phyloP scores from a whole-genome alignment of 2,329 filamentous ascomycete genomes.

The Paraphaeosphaeria sporulosa region DNA sequence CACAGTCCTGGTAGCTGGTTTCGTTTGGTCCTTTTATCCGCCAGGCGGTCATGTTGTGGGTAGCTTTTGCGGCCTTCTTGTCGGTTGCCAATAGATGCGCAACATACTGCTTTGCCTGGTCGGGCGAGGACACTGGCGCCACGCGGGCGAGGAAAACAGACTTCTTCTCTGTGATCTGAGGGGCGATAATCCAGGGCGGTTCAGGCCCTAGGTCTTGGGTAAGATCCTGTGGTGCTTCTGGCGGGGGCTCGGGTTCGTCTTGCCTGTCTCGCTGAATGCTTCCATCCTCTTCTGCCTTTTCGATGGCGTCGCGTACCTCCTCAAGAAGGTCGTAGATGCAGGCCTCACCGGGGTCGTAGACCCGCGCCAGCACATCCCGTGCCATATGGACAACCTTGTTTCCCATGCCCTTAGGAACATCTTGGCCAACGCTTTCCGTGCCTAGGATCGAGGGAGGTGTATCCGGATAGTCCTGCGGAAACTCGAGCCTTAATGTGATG shows the following conservation, averaged over 20 bases:
- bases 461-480: slow-evolving; percentile 77
- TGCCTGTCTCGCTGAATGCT: slow-evolving; percentile 25
- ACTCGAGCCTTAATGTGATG: slow-evolving; percentile 66
- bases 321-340: slow-evolving; percentile 94
- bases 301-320: slow-evolving; percentile 58
- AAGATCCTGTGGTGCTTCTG: slow-evolving; percentile 15
- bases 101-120: slow-evolving; percentile 75
- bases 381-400: slow-evolving; percentile 74
- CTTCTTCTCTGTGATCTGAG: slow-evolving; percentile 79
- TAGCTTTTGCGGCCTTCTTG: slow-evolving; percentile 83
- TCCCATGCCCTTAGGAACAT: slow-evolving; percentile 74
- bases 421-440: slow-evolving; percentile 77
- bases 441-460: slow-evolving; percentile 76
- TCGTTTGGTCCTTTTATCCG: slow-evolving; percentile 71
- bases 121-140: slow-evolving; percentile 72
- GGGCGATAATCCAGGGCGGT: slow-evolving; percentile 76
- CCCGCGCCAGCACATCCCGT: slow-evolving; percentile 68
- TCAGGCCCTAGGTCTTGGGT: slow-evolving; percentile 47
- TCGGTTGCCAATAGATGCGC: slow-evolving; percentile 81
- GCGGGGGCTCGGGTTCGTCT: slow-evolving; percentile 15
- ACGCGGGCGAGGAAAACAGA: slow-evolving; percentile 86
- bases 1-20: slow-evolving; percentile 81
- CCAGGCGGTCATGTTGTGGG: slow-evolving; percentile 97
- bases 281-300: slow-evolving; percentile 55
- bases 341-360: slow-evolving; percentile 77